Conservation (phyloP, 768 basidiomycete genomes). For the Lentinula aciculospora region DNA sequence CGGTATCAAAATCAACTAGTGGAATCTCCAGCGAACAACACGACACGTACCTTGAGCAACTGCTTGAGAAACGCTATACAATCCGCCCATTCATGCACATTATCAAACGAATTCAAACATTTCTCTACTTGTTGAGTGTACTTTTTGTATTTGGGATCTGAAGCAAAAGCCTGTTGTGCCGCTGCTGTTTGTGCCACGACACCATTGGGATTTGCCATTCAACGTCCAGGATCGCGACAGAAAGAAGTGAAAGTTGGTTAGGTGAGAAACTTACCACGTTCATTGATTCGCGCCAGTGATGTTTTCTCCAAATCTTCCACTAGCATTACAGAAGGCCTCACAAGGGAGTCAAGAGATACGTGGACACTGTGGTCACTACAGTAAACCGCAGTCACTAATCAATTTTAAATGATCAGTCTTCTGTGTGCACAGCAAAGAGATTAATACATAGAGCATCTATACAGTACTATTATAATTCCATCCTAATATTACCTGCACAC, state of each 20-base stretch:
- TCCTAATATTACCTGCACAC: not conserved
- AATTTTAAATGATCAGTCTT: not conserved
- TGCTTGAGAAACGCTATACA: conserved; percentile 97
- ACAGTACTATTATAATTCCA: not conserved
- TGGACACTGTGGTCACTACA: not conserved
- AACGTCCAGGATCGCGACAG: not conserved
- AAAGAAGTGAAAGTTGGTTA: not conserved
- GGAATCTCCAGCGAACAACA: not conserved
- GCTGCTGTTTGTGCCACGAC: conserved; percentile 27
- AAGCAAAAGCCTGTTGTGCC: conserved; percentile 51
- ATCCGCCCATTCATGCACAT: conserved; percentile 98
- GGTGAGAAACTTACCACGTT: not conserved
- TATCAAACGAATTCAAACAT: conserved; percentile 89
- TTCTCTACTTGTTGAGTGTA: conserved; percentile 90
- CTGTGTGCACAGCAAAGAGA: not conserved
- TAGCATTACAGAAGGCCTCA: not conserved
- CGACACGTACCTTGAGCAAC: conserved; percentile 69
- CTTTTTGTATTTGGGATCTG: conserved; percentile 93
- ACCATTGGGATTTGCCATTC: conserved; percentile 6
- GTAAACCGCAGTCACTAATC: not conserved
- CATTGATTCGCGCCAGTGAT: not conserved
- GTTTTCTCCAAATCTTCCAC: not conserved
- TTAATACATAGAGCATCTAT: not conserved
- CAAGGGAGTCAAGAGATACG: not conserved
- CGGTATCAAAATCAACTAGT: conserved; percentile 1